Evolutionary conservation across 345 rosid species (phyloP), one percentile per base, ranked within the genome.

Genomic region (Linum trigynum): DNA sequence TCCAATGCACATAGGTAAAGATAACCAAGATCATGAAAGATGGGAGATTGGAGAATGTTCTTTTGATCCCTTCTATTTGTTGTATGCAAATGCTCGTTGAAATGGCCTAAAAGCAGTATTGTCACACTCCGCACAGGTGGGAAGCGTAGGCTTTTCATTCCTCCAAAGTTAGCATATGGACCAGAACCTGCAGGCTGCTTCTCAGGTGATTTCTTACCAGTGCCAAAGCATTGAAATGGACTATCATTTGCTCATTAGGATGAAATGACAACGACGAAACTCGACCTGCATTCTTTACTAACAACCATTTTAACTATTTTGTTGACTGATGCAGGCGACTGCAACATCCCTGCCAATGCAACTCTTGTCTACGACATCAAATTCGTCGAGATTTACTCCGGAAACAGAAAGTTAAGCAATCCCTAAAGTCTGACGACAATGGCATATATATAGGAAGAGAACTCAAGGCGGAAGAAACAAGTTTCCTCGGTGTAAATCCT

Each of bases 131-230:
- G 15, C 7, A 15, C 71, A 88, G 99, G 96, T 11, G 95, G 99
- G 35, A 88, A 81, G 66, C 96, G 92, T 56, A 86, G 80, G 76
- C 99, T 90, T 75, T 79, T 73, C 75, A 88, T 94, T 78, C 99
- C 99, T 64, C 95, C 99, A 45, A 56, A 70, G 63, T 76, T 88
- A 77, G 99, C 97, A 42, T 90, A 88, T 61, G 99, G 99, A 58
- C 97, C 99, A 17, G 96, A 94, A 75, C 92, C 97, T 53, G 99
- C 99, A 2, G 99, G 99, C 59, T 90, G 97, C 74, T 94, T 94
- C 80, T 80, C 88, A 1, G 99, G 99, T 86, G 72, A 71, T 75
- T 67, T 15, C 32, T 23, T 59, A 39, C 65, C 55, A 12, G 3
- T 12, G 15, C 11, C 38, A 23, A 23, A 23, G 32, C 32, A 23